Conservation (phyloP, 805 yeast genomes). For the Metschnikowia continentalis region DNA sequence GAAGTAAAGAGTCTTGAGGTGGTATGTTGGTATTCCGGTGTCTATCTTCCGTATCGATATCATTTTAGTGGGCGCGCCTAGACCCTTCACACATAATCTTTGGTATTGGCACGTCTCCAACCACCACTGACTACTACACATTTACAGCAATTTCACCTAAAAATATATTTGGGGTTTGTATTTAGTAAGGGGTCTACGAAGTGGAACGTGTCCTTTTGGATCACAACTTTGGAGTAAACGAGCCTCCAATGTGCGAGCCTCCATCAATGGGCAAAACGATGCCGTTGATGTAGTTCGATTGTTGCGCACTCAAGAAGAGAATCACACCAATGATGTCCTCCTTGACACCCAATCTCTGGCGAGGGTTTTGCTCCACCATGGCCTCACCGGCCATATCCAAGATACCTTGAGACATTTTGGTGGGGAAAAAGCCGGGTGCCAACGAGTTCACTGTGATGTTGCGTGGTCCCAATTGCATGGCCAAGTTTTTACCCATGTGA, state of each 20-base stretch:
- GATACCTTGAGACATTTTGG: constrained; percentile 68
- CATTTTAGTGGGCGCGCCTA: background rate
- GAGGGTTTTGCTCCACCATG: constrained; percentile 51
- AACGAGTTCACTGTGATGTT: constrained; percentile 65
- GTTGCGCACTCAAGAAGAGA: constrained; percentile 51
- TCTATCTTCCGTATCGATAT: background rate
- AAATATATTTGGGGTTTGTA: too few relatives aligned
- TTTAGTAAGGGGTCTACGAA: too few relatives aligned
- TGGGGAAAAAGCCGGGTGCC: constrained; percentile 77
- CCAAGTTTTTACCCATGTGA: constrained; percentile 61
- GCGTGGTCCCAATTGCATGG: constrained; percentile 60
- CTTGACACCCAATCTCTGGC: constrained; percentile 57
- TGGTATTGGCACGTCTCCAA: background rate
- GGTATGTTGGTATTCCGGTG: background rate
- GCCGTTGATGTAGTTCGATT: constrained; percentile 62
- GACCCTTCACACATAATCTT: background rate
- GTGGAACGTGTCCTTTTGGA: background rate
- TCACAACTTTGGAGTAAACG: constrained; percentile 15
- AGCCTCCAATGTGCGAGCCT: constrained; percentile 45
- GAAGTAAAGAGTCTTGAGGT: background rate
- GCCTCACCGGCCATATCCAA: constrained; percentile 47
- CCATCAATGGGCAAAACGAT: constrained; percentile 68
- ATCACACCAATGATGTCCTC: constrained; percentile 55
- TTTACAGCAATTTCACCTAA: too few relatives aligned
- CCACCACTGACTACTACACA: too few relatives aligned